Conservation (phyloP, 2,329 filamentous ascomycete species). For the Blastomyces gilchristii region DNA sequence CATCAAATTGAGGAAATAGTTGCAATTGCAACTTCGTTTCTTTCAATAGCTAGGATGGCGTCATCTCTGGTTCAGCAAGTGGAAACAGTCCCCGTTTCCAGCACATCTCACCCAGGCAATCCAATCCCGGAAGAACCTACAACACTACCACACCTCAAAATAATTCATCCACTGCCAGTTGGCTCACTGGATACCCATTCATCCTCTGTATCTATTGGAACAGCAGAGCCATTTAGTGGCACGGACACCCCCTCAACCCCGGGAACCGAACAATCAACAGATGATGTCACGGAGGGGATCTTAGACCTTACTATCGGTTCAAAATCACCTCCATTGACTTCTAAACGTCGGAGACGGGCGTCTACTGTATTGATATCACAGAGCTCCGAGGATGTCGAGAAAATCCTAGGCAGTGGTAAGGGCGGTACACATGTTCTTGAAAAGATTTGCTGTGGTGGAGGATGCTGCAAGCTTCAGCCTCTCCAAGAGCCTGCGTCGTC, state of each 20-base stretch:
- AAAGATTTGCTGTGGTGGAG: conserved; percentile 55
- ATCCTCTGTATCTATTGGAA: conserved; percentile 24
- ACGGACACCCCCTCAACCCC: conserved; percentile 34
- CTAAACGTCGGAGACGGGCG: conserved; percentile 28
- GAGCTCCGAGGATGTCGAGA: conserved; percentile 48
- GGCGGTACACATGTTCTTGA: conserved; percentile 50
- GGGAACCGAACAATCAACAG: conserved; percentile 29
- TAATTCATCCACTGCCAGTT: conserved; percentile 26
- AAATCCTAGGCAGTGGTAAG: conserved; percentile 46
- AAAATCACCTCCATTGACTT: conserved; percentile 15
- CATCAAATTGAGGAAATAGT: neutral
- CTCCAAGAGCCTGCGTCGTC: conserved; percentile 35
- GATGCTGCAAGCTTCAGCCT: conserved; percentile 52
- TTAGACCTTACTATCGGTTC: conserved; percentile 19
- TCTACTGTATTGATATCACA: conserved; percentile 46
- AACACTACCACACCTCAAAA: conserved; percentile 27
- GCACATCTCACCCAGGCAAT: conserved; percentile 39
- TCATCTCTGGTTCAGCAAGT: conserved; percentile 18
- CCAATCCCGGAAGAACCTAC: conserved; percentile 40
- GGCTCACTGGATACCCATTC: conserved; percentile 22
- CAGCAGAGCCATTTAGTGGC: conserved; percentile 24
- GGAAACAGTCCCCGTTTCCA: conserved; percentile 27
- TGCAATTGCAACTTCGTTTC: neutral
- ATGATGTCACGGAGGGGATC: conserved; percentile 20
- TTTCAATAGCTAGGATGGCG: conserved; percentile 15